phyloP scores from a whole-genome alignment of 768 basidiomycete species.

The Naganishia randhawae region DNA sequence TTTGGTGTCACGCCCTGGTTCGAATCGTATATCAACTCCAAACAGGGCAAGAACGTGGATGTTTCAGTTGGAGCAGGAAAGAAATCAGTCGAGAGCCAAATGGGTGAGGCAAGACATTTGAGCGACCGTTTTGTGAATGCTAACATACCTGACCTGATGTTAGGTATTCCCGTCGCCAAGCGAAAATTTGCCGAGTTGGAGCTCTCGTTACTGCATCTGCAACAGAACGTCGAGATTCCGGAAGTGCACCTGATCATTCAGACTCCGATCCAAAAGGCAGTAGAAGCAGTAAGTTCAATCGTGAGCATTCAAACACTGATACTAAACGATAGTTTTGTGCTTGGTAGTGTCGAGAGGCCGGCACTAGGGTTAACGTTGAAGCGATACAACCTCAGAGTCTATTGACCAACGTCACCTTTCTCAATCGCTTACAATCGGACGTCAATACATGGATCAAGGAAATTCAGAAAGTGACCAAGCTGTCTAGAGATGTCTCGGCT shows the following conservation, averaged over 20 bases:
- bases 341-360: slow-evolving; percentile 47
- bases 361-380: slow-evolving; percentile 62
- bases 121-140: neutral
- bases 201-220: slow-evolving; percentile 84
- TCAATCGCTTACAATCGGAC: slow-evolving; percentile 86
- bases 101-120: slow-evolving; percentile 57
- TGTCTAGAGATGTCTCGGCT: slow-evolving; percentile 79
- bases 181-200: slow-evolving; percentile 99
- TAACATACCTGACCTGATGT: neutral
- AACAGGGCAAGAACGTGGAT: slow-evolving; percentile 55
- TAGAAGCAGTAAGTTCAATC: slow-evolving; percentile 55
- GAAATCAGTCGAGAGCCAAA: slow-evolving; percentile 75
- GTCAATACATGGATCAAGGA: slow-evolving; percentile 98
- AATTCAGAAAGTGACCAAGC: slow-evolving; percentile 91
- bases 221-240: slow-evolving; percentile 98
- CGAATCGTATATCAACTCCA: slow-evolving; percentile 88
- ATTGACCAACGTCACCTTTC: slow-evolving; percentile 81
- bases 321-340: neutral
- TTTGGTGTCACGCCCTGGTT: slow-evolving; percentile 97
- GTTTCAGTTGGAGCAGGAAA: slow-evolving; percentile 39
- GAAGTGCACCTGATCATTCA: slow-evolving; percentile 91
- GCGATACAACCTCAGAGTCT: slow-evolving; percentile 69
- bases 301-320: neutral
- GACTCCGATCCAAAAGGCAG: slow-evolving; percentile 78
- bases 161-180: slow-evolving; percentile 94